A percentile compares a stretch with the other conserved stretches of the same genome.
Conservation (phyloP, 768 basidiomycete species). For the Fomitopsis pulvina region DNA sequence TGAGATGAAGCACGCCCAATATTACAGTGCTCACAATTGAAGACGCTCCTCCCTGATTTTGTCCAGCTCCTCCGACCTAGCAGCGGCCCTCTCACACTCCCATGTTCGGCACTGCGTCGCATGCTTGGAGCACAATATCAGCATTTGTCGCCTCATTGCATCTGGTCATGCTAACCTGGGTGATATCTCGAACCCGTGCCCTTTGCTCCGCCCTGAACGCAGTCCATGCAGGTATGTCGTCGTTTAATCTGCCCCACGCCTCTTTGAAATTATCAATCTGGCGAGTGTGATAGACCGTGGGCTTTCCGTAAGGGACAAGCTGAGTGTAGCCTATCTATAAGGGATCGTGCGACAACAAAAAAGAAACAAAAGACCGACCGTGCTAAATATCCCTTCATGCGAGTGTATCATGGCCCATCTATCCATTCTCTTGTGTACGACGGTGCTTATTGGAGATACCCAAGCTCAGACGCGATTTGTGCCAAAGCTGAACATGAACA, state of each 20-base stretch:
- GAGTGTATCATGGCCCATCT: too few species aligned
- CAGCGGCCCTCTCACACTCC: not conserved
- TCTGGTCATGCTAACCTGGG: not conserved
- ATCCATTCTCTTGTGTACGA: too few species aligned
- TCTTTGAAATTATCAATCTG: not conserved
- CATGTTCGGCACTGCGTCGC: not conserved
- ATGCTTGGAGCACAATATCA: not conserved
- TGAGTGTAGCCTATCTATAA: not conserved
- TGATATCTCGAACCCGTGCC: not conserved
- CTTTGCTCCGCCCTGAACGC: not conserved
- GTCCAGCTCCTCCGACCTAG: not conserved
- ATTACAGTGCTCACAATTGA: not conserved
- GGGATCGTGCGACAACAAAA: not conserved
- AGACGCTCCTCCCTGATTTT: not conserved
- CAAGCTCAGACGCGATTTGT: too few species aligned
- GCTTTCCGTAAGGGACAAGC: not conserved
- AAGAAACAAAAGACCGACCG: too few species aligned
- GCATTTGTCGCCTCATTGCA: not conserved
- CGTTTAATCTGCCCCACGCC: not conserved
- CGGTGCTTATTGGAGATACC: too few species aligned
- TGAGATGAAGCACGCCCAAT: not conserved
- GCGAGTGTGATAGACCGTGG: not conserved
- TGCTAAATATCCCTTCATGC: too few species aligned
- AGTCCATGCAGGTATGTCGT: not conserved
- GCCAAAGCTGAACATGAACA: not conserved